Percentiles rank a stretch among this genome's conserved stretches.
These are phyloP conservation scores for Phytophthora europaea DNA, from an alignment of 352 stramenopile genomes.

Conservation along the genomic window DNA sequence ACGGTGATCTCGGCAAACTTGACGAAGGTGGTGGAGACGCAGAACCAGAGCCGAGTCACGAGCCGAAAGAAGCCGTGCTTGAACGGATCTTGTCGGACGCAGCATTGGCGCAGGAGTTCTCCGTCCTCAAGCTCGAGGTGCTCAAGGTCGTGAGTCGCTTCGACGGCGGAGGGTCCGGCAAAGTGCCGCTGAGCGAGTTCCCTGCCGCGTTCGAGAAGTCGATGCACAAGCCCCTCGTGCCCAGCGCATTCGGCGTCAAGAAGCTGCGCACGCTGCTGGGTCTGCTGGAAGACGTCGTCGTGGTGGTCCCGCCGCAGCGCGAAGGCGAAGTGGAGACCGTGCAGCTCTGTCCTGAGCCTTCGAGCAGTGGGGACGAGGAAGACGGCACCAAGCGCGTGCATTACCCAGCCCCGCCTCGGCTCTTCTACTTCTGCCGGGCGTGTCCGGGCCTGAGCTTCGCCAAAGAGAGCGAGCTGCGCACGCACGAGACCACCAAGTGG, in stretches of 20 bases:
- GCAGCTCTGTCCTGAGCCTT: slow-evolving; percentile 55
- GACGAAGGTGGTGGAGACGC: slow-evolving; percentile 3
- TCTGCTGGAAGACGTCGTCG: slow-evolving; percentile 66
- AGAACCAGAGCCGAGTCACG: slow-evolving; percentile 40
- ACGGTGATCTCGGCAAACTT: slow-evolving; percentile 3
- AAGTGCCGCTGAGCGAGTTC: slow-evolving; percentile 64
- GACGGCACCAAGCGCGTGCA: slow-evolving; percentile 22
- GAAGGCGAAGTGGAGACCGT: slow-evolving; percentile 74
- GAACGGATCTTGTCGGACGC: slow-evolving; percentile 53
- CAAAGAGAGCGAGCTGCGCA: slow-evolving; percentile 61
- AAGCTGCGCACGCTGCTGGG: slow-evolving; percentile 76
- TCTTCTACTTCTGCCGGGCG: slow-evolving; percentile 62
- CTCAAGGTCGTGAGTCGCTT: slow-evolving; percentile 75
- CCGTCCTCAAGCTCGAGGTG: slow-evolving; percentile 76
- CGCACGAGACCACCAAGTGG: slow-evolving; percentile 84
- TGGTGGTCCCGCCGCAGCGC: slow-evolving; percentile 53
- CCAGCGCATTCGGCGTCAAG: slow-evolving; percentile 72
- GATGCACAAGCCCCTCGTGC: slow-evolving; percentile 78
- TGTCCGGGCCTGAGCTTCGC: slow-evolving; percentile 78
- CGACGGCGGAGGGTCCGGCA: slow-evolving; percentile 39
- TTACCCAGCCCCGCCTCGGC: slow-evolving; percentile 55
- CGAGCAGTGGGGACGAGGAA: slow-evolving; percentile 46
- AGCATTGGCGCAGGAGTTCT: slow-evolving; percentile 60
- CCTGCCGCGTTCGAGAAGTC: slow-evolving; percentile 59
- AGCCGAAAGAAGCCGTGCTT: slow-evolving; percentile 64